Evolutionary conservation across 2,329 filamentous ascomycete genomes (phyloP).

Genomic region (Ophiostoma perfectum): DNA sequence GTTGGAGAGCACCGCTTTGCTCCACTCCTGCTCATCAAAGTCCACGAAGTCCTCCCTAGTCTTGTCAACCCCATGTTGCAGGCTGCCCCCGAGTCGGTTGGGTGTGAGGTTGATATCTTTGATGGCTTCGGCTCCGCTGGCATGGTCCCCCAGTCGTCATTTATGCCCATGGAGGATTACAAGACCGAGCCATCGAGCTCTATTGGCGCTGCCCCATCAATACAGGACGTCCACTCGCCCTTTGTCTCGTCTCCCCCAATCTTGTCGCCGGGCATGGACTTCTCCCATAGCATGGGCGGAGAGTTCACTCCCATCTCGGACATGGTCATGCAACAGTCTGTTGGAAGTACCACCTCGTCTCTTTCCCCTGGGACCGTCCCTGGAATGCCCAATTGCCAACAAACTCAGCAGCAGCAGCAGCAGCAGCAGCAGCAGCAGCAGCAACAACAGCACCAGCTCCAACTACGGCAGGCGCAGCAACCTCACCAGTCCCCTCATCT

Average conservation of each 20-base stretch:
- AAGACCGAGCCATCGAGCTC: constrained; percentile 43
- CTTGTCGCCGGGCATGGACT: constrained; percentile 50
- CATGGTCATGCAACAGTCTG: constrained; percentile 46
- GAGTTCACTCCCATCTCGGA: constrained; percentile 49
- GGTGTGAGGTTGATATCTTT: constrained; percentile 54
- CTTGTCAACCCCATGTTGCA: constrained; percentile 57
- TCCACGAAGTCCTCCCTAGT: constrained; percentile 63
- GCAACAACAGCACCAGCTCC: constrained; percentile 24
- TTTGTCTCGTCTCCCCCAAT: constrained; percentile 50
- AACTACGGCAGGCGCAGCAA: constrained; percentile 28
- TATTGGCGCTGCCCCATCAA: constrained; percentile 31
- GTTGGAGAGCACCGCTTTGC: constrained; percentile 71
- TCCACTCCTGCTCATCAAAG: constrained; percentile 69
- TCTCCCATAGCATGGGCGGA: constrained; percentile 38
- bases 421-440: constrained; percentile 16
- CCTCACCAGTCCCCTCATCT: constrained; percentile 13
- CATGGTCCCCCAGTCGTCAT: constrained; percentile 48
- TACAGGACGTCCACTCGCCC: constrained; percentile 44
- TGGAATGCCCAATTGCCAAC: too few relatives aligned
- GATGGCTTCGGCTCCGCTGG: constrained; percentile 60
- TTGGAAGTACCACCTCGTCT: constrained; percentile 35
- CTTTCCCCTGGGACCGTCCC: background rate
- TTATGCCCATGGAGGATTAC: constrained; percentile 44
- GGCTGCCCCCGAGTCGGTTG: constrained; percentile 47
- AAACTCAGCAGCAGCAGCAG: constrained; percentile 12